Evolutionary conservation across 148 eudicot genomes (phyloP).

Genomic region (Fagopyrum esculentum): DNA sequence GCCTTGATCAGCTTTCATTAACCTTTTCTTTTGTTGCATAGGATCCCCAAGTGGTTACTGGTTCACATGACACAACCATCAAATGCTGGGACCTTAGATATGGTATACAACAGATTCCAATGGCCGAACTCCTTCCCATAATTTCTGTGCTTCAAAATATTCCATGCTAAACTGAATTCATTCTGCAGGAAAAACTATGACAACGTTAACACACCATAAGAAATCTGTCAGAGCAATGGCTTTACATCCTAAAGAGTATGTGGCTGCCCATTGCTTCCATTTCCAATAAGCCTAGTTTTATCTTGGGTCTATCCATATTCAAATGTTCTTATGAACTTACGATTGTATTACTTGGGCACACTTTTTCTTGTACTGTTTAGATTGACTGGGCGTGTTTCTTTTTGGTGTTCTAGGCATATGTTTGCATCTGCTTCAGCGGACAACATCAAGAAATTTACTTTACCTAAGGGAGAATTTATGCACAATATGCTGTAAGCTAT

Average conservation of each 20-base stretch:
- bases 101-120: slow-evolving; percentile 26
- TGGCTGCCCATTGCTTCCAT: background rate
- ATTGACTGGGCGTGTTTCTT: too few relatives aligned
- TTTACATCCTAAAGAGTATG: slow-evolving; percentile 85
- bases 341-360: background rate
- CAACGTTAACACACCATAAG: slow-evolving; percentile 87
- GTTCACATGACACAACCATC: slow-evolving; percentile 91
- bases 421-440: slow-evolving; percentile 99
- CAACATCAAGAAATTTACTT: slow-evolving; percentile 83
- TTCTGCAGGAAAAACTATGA: slow-evolving; percentile 73
- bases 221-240: slow-evolving; percentile 98
- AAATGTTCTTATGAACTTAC: background rate
- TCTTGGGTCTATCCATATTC: too few relatives aligned
- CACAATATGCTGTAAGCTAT: slow-evolving; percentile 97
- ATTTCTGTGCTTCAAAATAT: background rate
- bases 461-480: slow-evolving; percentile 96
- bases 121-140: background rate
- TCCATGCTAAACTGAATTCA: background rate
- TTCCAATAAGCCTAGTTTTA: too few relatives aligned
- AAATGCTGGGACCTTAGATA: slow-evolving; percentile 94
- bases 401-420: slow-evolving; percentile 52
- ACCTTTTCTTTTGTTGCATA: slow-evolving; percentile 22
- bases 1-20: slow-evolving; percentile 9
- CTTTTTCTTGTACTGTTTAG: background rate
- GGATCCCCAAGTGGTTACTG: slow-evolving; percentile 99